These are phyloP conservation scores for Hymenoscyphus linearis DNA, from an alignment of 2,329 filamentous ascomycete species.

Conservation along the genomic window DNA sequence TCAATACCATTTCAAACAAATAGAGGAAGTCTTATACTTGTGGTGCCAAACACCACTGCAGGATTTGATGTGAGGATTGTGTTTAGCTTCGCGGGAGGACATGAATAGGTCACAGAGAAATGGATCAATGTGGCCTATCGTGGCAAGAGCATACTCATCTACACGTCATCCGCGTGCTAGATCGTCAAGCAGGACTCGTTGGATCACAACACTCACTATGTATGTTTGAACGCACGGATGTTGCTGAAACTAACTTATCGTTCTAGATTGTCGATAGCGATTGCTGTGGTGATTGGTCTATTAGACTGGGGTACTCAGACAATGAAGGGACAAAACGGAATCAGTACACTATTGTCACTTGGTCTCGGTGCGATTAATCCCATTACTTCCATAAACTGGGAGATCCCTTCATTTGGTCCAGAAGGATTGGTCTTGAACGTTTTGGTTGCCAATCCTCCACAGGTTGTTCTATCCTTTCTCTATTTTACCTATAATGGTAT, in stretches of 20 bases:
- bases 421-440: background rate
- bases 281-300: background rate
- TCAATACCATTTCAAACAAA: background rate
- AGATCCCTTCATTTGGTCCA: background rate
- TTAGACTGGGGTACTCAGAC: background rate
- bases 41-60: background rate
- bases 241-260: background rate
- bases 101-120: background rate
- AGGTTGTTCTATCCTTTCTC: conserved; percentile 27
- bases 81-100: background rate
- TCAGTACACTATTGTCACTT: background rate
- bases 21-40: background rate
- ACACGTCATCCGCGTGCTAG: background rate
- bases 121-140: background rate
- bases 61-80: background rate
- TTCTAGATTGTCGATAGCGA: background rate
- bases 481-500: conserved; percentile 31
- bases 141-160: background rate
- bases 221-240: background rate
- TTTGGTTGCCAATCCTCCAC: conserved; percentile 11
- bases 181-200: background rate
- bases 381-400: background rate
- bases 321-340: background rate
- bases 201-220: background rate
- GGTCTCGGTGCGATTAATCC: background rate